Evolutionary conservation across 352 stramenopile genomes (phyloP).

Genomic region (Saprolegnia diclina): DNA sequence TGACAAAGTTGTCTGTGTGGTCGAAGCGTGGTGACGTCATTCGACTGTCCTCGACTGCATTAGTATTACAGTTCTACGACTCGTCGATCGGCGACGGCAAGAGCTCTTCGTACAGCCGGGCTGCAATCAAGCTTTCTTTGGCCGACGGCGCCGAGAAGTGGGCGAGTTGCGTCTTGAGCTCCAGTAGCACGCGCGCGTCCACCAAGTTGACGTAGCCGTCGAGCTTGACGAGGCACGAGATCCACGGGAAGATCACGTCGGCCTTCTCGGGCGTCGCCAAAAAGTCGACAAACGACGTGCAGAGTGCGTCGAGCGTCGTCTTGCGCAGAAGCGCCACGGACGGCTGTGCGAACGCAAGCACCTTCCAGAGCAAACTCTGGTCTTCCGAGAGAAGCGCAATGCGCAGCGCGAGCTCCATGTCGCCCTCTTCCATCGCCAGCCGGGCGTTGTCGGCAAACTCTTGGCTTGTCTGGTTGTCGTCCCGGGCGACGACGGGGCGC

Average conservation of each 20-base stretch:
- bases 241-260: conserved; percentile 23
- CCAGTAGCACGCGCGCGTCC: conserved; percentile 3
- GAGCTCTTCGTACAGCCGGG: conserved; percentile 17
- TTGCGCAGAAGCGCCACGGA: conserved; percentile 3
- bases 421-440: conserved; percentile 26
- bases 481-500: no score
- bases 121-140: conserved; percentile 19
- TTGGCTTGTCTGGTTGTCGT: conserved; percentile 3
- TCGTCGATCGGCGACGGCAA: not conserved
- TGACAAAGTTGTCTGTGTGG: no score
- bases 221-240: conserved; percentile 20
- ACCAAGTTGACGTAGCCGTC: conserved; percentile 5
- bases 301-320: conserved; percentile 22
- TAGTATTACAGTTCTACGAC: not conserved
- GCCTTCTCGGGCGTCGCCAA: conserved; percentile 12
- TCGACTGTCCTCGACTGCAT: no score
- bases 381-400: conserved; percentile 25
- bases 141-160: conserved; percentile 9
- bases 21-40: no score
- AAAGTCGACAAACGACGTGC: conserved; percentile 23
- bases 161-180: conserved; percentile 3
- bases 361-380: conserved; percentile 7
- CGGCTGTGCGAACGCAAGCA: conserved; percentile 17
- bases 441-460: conserved; percentile 23
- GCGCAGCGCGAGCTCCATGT: conserved; percentile 27